Evolutionary conservation across 495 filamentous ascomycete species (phyloP).

Genomic region (Entonaema liquescens): DNA sequence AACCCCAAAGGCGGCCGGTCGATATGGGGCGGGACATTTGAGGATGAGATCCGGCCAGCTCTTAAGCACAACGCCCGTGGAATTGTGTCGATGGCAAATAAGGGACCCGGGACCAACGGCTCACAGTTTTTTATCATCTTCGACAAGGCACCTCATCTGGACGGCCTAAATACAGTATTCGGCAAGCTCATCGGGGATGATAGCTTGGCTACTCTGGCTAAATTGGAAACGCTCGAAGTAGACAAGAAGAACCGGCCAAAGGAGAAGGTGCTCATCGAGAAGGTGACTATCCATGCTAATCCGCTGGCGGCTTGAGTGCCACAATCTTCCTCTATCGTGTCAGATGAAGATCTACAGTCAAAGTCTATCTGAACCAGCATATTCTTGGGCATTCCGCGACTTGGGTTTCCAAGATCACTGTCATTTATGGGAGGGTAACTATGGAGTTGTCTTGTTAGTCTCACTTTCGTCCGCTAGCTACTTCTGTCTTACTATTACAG

Average conservation of each 20-base stretch:
- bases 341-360: background rate
- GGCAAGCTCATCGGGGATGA: constrained; percentile 77
- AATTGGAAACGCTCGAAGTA: constrained; percentile 78
- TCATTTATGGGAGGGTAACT: too few relatives aligned
- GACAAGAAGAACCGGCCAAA: constrained; percentile 91
- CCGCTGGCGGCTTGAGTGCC: constrained; percentile 75
- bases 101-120: constrained; percentile 83
- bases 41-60: constrained; percentile 90
- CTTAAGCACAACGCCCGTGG: constrained; percentile 87
- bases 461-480: too few relatives aligned
- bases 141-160: constrained; percentile 86
- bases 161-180: constrained; percentile 94
- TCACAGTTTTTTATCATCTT: constrained; percentile 95
- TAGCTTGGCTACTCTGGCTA: constrained; percentile 72
- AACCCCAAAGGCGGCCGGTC: constrained; percentile 82
- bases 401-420: background rate
- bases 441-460: too few relatives aligned
- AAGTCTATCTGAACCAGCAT: background rate
- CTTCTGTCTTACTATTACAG: too few relatives aligned
- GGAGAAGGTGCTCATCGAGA: constrained; percentile 72
- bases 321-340: background rate
- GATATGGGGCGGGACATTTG: constrained; percentile 84
- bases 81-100: constrained; percentile 93
- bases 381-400: background rate
- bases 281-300: constrained; percentile 91